Evolutionary conservation across 1,139 yeast species (phyloP), one percentile per base, ranked within the genome.

Genomic region (Candida buenavistaensis): DNA sequence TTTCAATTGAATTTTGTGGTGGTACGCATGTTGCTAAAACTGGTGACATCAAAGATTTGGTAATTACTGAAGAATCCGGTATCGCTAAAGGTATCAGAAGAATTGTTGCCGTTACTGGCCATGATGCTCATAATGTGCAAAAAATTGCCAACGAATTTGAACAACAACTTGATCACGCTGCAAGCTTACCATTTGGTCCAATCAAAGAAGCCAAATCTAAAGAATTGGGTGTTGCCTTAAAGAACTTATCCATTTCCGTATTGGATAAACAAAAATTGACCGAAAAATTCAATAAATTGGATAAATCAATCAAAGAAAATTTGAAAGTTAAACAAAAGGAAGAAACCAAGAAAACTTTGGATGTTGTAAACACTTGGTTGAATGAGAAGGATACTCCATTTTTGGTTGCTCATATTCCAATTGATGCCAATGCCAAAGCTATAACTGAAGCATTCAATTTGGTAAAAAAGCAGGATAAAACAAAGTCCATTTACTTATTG

Each of bases 71-170:
- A 71, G 99, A 92, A 66, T 79, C 89, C 44, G 98, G 98, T 65
- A 92, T 92, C 61, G 97, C 98, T 44, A 92, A 92, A 71, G 99
- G 99, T 64, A 88, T 87, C 45, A 81, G 99, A 68, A 88, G 99
- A 75, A 85, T 92, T 57, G 96, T 92, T 41, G 97, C 97, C 15
- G 96, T 90, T 36, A 86, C 97, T 23, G 97, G 97, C 32, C 72
- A 77, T 38, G 95, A 82, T 51, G 98, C 98, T 13, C 82, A 79
- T 52, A 88, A 80, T 51, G 97, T 89, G 33, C 96, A 90, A 72
- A 76, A 86, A 58, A 57, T 82, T 45, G 96, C 97, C 34, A 57
- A 59, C 24, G 92, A 83, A 37, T 89, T 82, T 55, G 82, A 72
- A 28, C 68, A 65, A 33, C 71, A 76, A 38, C 74, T 92, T 43